Conservation (phyloP, 805 yeast species). For the Yamadazyma tumulicola region DNA sequence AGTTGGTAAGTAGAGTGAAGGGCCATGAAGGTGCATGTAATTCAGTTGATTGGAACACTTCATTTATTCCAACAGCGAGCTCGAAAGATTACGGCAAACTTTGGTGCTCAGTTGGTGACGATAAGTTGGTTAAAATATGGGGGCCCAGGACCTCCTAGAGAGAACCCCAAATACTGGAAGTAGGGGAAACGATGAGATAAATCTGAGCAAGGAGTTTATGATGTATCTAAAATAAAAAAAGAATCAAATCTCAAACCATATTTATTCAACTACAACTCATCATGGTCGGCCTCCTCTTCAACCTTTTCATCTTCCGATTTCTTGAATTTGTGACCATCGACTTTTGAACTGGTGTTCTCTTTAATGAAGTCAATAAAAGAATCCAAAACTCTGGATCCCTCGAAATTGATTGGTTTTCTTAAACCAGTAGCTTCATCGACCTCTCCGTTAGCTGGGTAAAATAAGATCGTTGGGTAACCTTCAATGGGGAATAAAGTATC, state of each 20-base stretch:
- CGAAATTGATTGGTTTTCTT: conserved; percentile 55
- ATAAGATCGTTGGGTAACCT: conserved; percentile 90
- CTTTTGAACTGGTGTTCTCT: conserved; percentile 58
- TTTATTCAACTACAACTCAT: conserved; percentile 31
- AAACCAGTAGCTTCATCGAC: conserved; percentile 40
- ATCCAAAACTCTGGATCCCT: conserved; percentile 72
- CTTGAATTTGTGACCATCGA: conserved; percentile 47
- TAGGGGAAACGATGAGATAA: too few relatives aligned
- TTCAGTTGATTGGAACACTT: conserved; percentile 69
- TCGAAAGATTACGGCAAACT: conserved; percentile 38
- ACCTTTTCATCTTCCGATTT: conserved; percentile 28
- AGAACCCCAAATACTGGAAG: too few relatives aligned
- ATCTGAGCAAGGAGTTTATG: too few relatives aligned
- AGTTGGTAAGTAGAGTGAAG: conserved; percentile 54
- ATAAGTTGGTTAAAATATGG: conserved; percentile 67
- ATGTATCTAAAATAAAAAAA: too few relatives aligned
- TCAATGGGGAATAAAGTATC: conserved; percentile 60
- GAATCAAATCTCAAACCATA: conserved; percentile 1
- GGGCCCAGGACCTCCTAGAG: too few relatives aligned
- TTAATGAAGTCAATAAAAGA: conserved; percentile 67
- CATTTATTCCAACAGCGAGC: conserved; percentile 10
- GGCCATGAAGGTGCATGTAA: conserved; percentile 71
- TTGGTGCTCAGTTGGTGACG: conserved; percentile 88
- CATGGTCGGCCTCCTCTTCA: conserved; percentile 27
- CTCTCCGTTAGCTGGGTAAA: conserved; percentile 75